Conservation (phyloP, 352 stramenopile species). For the Pythium periplocum region DNA sequence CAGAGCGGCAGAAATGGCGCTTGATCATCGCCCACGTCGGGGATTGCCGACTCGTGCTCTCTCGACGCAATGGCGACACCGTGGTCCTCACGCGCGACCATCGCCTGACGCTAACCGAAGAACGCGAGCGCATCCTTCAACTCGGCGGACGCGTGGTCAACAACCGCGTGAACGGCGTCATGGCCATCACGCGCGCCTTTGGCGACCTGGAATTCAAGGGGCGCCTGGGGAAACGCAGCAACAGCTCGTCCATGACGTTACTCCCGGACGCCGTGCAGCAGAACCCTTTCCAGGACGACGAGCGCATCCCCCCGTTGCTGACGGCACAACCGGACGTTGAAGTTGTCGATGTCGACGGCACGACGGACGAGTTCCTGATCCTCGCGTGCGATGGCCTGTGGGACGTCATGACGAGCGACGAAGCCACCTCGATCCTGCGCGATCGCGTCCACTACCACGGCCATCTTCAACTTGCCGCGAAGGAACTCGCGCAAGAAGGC, state of each 20-base stretch:
- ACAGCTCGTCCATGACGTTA: constrained; percentile 8
- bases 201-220: constrained; percentile 83
- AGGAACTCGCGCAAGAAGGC: constrained; percentile 68
- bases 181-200: constrained; percentile 83
- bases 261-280: constrained; percentile 14
- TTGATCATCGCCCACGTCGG: constrained; percentile 60
- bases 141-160: constrained; percentile 68
- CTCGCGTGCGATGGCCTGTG: constrained; percentile 82
- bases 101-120: constrained; percentile 34
- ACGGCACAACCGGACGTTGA: constrained; percentile 49
- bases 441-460: constrained; percentile 44
- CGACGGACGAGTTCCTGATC: constrained; percentile 55
- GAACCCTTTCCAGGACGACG: constrained; percentile 44
- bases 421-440: constrained; percentile 48
- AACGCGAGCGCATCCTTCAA: constrained; percentile 47
- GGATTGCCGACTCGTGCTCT: constrained; percentile 67
- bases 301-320: constrained; percentile 47
- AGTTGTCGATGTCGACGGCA: constrained; percentile 27
- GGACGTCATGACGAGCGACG: constrained; percentile 73
- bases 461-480: constrained; percentile 50
- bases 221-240: constrained; percentile 15
- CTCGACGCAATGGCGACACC: constrained; percentile 28
- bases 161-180: constrained; percentile 78
- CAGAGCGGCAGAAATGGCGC: not conserved
- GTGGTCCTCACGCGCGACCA: constrained; percentile 68